These are phyloP conservation scores for Neotropicomus parvogracilis DNA, from an alignment of 1,284 basidiomycete species.

Conservation along the genomic window DNA sequence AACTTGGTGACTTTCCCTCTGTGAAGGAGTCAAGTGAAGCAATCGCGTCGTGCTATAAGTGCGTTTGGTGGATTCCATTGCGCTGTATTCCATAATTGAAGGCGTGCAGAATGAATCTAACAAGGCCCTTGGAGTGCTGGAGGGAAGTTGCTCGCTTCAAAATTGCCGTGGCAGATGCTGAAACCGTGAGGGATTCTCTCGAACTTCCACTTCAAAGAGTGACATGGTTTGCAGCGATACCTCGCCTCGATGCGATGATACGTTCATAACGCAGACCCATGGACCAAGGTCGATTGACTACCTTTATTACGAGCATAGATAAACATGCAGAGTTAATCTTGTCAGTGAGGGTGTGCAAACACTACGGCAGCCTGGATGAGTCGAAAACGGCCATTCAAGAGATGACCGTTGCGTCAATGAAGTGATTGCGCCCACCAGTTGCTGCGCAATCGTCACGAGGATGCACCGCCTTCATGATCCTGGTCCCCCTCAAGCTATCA, in stretches of 20 bases:
- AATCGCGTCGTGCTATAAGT: slow-evolving; percentile 74
- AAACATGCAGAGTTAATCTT: no score
- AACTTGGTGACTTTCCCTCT: slow-evolving; percentile 52
- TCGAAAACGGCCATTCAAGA: slow-evolving; percentile 5
- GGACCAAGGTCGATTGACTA: no score
- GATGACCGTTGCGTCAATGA: background rate
- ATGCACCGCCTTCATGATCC: slow-evolving; percentile 21
- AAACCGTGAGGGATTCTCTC: slow-evolving; percentile 46
- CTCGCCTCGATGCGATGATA: slow-evolving; percentile 30
- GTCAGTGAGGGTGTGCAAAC: no score
- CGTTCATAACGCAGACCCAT: background rate
- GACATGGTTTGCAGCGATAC: slow-evolving; percentile 24
- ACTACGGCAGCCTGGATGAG: no score
- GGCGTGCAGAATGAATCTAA: slow-evolving; percentile 50
- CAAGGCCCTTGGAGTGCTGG: slow-evolving; percentile 73
- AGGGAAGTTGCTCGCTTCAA: slow-evolving; percentile 73
- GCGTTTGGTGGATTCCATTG: slow-evolving; percentile 5
- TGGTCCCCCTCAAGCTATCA: slow-evolving; percentile 19
- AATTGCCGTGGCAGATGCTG: slow-evolving; percentile 60
- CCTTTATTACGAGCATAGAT: no score
- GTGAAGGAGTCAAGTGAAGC: slow-evolving; percentile 58
- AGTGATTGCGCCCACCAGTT: slow-evolving; percentile 21
- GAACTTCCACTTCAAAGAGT: slow-evolving; percentile 8
- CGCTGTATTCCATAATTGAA: slow-evolving; percentile 5
- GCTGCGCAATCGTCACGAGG: slow-evolving; percentile 28